Conservation (phyloP, 345 rosid species). For the Punica granatum region DNA sequence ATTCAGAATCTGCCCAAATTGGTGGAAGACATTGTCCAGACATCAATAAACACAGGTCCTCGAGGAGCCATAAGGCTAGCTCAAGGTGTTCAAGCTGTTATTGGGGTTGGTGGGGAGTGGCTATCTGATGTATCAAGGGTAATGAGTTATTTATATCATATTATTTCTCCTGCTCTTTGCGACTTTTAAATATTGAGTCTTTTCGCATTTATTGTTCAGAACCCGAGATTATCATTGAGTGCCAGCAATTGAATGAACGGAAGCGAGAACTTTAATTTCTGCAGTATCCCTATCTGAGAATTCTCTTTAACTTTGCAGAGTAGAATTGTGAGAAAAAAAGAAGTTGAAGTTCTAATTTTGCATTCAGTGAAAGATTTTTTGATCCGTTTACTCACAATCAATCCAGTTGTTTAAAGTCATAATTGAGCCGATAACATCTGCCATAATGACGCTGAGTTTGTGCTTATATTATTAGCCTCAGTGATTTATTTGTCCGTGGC, state of each 20-base stretch:
- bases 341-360: not conserved
- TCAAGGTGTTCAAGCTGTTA: constrained; percentile 88
- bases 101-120: constrained; percentile 92
- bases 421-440: not conserved
- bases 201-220: not conserved
- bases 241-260: not conserved
- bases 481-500: not conserved
- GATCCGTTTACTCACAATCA: not conserved
- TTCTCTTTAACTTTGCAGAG: too few relatives aligned
- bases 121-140: constrained; percentile 78
- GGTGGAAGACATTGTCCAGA: constrained; percentile 81
- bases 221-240: not conserved
- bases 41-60: constrained; percentile 88
- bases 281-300: not conserved
- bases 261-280: not conserved
- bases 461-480: not conserved
- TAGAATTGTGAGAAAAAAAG: not conserved
- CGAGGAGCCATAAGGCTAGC: constrained; percentile 77
- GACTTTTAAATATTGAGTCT: not conserved
- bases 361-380: not conserved
- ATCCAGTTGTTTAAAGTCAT: not conserved
- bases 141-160: not conserved
- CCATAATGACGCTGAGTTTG: not conserved
- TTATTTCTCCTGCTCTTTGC: not conserved
- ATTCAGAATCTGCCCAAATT: constrained; percentile 71